phyloP scores from a whole-genome alignment of 2,329 filamentous ascomycete species.

The Sporothrix brasiliensis region DNA sequence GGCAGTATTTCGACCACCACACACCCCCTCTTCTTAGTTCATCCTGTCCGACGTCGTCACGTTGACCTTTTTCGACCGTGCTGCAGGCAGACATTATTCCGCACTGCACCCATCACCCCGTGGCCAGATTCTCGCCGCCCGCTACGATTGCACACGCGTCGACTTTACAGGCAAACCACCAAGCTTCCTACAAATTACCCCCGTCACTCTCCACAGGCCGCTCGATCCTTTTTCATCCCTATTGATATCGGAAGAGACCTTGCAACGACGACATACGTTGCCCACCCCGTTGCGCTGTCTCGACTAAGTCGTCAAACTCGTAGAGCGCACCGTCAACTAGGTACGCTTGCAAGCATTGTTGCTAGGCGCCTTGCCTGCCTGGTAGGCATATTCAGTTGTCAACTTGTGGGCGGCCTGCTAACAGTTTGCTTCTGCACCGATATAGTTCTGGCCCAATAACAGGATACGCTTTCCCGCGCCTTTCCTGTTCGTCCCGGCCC shows the following conservation, averaged over 20 bases:
- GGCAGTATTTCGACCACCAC: background rate
- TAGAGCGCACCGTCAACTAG: background rate
- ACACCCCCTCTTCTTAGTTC: background rate
- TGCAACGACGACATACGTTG: background rate
- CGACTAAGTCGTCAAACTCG: background rate
- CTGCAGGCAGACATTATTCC: constrained; percentile 21
- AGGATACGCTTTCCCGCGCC: constrained; percentile 13
- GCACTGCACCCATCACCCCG: background rate
- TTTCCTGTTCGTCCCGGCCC: constrained; percentile 18
- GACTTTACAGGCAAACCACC: background rate
- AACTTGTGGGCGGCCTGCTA: background rate
- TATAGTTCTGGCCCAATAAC: constrained; percentile 1
- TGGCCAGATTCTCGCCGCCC: constrained; percentile 4
- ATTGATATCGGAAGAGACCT: background rate
- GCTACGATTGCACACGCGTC: constrained; percentile 12
- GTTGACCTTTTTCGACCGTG: constrained; percentile 21
- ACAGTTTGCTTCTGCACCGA: background rate
- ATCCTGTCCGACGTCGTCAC: constrained; percentile 19
- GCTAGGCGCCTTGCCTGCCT: background rate
- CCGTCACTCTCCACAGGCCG: constrained; percentile 1
- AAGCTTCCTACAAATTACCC: constrained; percentile 19
- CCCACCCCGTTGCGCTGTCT: background rate
- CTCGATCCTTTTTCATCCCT: constrained; percentile 3
- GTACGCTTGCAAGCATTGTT: background rate
- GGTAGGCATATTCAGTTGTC: background rate